A percentile compares a stretch with the other conserved stretches of the same genome.
These are phyloP conservation scores for Neurospora sp. DNA, from an alignment of 495 filamentous ascomycete species.

Conservation along the genomic window DNA sequence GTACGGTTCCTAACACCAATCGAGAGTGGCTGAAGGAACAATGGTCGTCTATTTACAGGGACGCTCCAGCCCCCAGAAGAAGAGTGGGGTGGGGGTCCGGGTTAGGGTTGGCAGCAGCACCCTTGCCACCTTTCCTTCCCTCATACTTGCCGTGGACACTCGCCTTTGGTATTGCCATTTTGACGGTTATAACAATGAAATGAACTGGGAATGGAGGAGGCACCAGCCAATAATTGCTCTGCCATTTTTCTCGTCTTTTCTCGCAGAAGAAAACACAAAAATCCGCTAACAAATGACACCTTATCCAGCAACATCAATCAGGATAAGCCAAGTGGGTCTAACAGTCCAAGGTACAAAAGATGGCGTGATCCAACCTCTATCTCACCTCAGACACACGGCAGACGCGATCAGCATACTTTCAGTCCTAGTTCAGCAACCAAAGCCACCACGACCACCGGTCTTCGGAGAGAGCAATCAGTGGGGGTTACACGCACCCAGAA, in stretches of 20 bases:
- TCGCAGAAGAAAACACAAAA: too few species aligned
- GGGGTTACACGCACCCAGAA: not conserved
- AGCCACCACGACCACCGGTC: not conserved
- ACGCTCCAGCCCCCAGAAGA: not conserved
- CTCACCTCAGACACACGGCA: not conserved
- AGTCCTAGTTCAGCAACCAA: not conserved
- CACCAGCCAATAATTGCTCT: not conserved
- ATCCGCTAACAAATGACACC: not conserved
- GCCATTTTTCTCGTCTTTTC: not conserved
- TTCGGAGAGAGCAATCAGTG: not conserved
- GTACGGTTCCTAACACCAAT: not conserved
- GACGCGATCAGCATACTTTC: not conserved
- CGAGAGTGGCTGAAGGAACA: not conserved
- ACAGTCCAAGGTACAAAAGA: not conserved
- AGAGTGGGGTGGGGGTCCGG: not conserved
- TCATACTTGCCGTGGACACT: not conserved
- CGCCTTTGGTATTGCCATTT: not conserved
- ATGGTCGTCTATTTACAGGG: not conserved
- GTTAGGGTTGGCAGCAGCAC: not conserved
- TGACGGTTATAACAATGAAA: not conserved
- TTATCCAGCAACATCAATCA: not conserved
- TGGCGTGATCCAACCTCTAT: not conserved
- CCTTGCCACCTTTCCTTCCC: not conserved
- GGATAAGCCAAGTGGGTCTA: not conserved
- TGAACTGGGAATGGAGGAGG: rapidly evolving